Evolutionary conservation across 345 rosid genomes (phyloP).

Genomic region (Combretum micranthum): DNA sequence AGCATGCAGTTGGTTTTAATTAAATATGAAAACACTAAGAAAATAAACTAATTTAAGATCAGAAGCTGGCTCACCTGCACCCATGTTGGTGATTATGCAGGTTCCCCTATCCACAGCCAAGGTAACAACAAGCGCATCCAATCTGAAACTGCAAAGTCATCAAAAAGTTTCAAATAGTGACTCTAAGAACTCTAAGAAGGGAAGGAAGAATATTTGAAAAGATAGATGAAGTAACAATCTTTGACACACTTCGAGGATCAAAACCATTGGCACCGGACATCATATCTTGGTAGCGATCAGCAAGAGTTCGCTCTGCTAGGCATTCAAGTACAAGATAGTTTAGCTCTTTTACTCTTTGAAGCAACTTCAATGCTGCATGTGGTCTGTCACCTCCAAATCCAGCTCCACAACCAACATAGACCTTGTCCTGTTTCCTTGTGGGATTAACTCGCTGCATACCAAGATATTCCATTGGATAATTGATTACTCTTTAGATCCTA

Average conservation of each 20-base stretch:
- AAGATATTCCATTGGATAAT: not conserved
- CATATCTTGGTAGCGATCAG: slow-evolving; percentile 63
- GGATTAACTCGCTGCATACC: slow-evolving; percentile 58
- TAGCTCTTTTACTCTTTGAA: slow-evolving; percentile 51
- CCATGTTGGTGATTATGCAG: slow-evolving; percentile 89
- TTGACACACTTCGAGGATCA: slow-evolving; percentile 59
- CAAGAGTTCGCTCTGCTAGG: slow-evolving; percentile 86
- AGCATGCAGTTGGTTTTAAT: not conserved
- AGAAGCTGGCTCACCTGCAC: slow-evolving; percentile 53
- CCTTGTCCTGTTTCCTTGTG: slow-evolving; percentile 49
- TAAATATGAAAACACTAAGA: not conserved
- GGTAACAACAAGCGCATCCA: slow-evolving; percentile 84
- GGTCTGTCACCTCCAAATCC: slow-evolving; percentile 91
- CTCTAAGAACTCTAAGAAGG: too few species aligned
- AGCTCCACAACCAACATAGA: slow-evolving; percentile 88
- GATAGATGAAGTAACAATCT: not conserved
- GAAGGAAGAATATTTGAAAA: not conserved
- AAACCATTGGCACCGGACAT: slow-evolving; percentile 60
- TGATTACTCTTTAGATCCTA: not conserved
- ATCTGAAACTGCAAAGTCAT: slow-evolving; percentile 45
- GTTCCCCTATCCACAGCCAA: slow-evolving; percentile 65
- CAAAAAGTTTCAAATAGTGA: too few species aligned
- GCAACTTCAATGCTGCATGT: slow-evolving; percentile 69
- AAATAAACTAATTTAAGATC: not conserved
- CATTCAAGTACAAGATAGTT: slow-evolving; percentile 88